phyloP scores from a whole-genome alignment of 306 rosid genomes.

The Trifolium subterraneum region DNA sequence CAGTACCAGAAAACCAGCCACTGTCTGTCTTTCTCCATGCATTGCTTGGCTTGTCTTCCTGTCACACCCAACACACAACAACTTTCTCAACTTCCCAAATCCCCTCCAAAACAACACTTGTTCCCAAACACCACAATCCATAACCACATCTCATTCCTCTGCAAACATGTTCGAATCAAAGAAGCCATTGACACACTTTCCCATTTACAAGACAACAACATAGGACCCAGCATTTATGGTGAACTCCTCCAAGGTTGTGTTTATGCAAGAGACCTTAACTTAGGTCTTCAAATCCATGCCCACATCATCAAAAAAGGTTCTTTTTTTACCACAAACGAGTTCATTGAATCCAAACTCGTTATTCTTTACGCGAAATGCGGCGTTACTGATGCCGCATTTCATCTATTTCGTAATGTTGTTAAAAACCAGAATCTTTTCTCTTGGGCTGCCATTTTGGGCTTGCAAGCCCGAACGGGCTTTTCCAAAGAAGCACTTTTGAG shows the following conservation, averaged over 20 bases:
- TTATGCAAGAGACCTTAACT: constrained; percentile 61
- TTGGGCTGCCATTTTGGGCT: constrained; percentile 80
- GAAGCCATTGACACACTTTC: constrained; percentile 55
- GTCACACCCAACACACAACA: not conserved
- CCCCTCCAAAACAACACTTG: not conserved
- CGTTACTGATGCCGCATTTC: constrained; percentile 43
- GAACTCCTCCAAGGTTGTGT: constrained; percentile 86
- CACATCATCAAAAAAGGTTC: constrained; percentile 65
- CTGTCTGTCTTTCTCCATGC: not conserved
- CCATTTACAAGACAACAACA: constrained; percentile 14
- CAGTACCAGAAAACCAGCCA: no score
- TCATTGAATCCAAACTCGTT: constrained; percentile 66
- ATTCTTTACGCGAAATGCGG: constrained; percentile 79
- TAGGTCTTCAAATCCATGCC: constrained; percentile 78
- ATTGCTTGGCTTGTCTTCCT: not conserved
- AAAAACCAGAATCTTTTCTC: constrained; percentile 63
- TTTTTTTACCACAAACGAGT: constrained; percentile 48
- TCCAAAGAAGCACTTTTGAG: constrained; percentile 57
- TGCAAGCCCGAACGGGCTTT: constrained; percentile 62
- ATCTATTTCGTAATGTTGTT: constrained; percentile 51
- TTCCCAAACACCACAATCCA: not conserved
- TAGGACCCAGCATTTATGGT: constrained; percentile 64
- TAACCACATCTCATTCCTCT: constrained; percentile 52
- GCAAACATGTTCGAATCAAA: constrained; percentile 59
- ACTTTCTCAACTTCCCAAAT: not conserved